phyloP scores from a whole-genome alignment of 2,329 filamentous ascomycete species.

The Talaromyces sp. region DNA sequence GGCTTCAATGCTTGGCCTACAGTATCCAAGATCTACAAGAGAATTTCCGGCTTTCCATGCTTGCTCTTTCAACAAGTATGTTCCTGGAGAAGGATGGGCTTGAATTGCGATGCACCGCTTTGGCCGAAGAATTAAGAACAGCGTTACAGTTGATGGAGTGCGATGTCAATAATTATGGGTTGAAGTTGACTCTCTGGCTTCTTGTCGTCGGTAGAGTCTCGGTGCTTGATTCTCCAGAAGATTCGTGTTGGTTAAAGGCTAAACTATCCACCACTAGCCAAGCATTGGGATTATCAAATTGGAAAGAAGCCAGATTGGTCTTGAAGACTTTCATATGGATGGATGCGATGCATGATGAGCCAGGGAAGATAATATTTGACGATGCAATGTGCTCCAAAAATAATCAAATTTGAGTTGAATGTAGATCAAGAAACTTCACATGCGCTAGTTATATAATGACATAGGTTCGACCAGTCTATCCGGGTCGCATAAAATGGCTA shows the following conservation, averaged over 20 bases:
- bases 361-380: not conserved
- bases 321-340: conserved; percentile 6
- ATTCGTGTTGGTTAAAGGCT: not conserved
- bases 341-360: not conserved
- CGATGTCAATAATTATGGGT: not conserved
- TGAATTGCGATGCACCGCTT: not conserved
- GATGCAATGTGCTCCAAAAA: not conserved
- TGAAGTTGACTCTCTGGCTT: not conserved
- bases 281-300: not conserved
- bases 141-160: not conserved
- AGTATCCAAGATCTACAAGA: not conserved
- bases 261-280: not conserved
- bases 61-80: conserved; percentile 1
- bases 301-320: not conserved
- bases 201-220: not conserved
- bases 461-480: too few species aligned
- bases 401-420: too few species aligned
- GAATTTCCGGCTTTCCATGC: not conserved
- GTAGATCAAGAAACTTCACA: too few species aligned
- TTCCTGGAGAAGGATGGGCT: not conserved
- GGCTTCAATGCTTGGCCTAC: not conserved
- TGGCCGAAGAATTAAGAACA: not conserved
- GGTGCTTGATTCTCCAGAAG: not conserved
- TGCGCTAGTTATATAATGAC: too few species aligned
- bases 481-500: too few species aligned